phyloP scores from a whole-genome alignment of 1,284 basidiomycete species.

The Leccinum pallidistipes region DNA sequence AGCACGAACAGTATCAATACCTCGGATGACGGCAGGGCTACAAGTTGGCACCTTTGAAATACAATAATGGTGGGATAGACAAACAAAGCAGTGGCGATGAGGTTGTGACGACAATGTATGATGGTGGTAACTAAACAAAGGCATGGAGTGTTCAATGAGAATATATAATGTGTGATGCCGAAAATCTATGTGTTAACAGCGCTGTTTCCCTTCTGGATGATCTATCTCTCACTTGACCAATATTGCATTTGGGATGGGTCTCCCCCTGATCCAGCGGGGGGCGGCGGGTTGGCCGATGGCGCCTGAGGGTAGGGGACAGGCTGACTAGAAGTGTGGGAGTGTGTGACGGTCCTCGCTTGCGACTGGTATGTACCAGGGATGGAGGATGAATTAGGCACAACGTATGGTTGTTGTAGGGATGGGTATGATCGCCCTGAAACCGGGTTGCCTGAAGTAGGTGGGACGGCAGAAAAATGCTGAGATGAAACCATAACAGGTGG shows the following conservation, averaged over 20 bases:
- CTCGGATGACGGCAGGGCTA: conserved; percentile 16
- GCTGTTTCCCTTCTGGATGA: conserved; percentile 12
- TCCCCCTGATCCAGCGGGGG: conserved; percentile 30
- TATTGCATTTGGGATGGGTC: conserved; percentile 32
- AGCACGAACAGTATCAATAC: conserved; percentile 4
- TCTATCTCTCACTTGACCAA: conserved; percentile 30
- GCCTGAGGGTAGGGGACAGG: conserved; percentile 25
- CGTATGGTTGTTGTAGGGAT: conserved; percentile 30
- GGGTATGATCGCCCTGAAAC: conserved; percentile 28
- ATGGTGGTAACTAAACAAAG: conserved; percentile 7
- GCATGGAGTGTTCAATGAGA: conserved; percentile 2
- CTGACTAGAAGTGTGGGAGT: conserved; percentile 16
- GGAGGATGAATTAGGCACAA: conserved; percentile 15
- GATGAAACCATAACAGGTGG: conserved; percentile 33
- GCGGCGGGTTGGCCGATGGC: conserved; percentile 18
- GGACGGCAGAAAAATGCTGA: conserved; percentile 26
- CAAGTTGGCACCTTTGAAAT: conserved; percentile 12
- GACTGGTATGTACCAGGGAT: conserved; percentile 24
- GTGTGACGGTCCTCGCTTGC: conserved; percentile 19
- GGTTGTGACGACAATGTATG: conserved; percentile 12
- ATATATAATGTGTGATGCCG: conserved; percentile 15
- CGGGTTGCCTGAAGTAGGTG: conserved; percentile 21
- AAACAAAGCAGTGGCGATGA: conserved; percentile 14
- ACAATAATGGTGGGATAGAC: conserved; percentile 19
- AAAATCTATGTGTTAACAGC: conserved; percentile 20